Base-by-base conservation (phyloP, 495 filamentous ascomycete genomes). In the Lophium mytilinum region DNA sequence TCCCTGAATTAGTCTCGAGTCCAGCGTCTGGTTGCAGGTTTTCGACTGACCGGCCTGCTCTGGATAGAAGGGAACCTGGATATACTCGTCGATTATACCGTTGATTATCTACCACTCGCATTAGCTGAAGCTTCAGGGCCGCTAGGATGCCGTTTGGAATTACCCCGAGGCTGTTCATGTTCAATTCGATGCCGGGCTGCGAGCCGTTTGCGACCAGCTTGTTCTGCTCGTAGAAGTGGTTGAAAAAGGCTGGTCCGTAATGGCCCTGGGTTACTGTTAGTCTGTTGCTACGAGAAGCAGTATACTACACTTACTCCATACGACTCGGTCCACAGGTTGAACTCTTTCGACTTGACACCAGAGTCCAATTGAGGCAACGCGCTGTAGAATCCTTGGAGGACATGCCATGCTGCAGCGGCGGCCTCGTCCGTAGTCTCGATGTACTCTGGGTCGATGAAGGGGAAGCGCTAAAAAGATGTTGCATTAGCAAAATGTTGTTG, bases 1-100 rank as follows among this genome's bases (percentile, higher is more conserved):
- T 30, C 24, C 24, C 24, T 30, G 3, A 30, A 30, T 30, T 30
- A 30, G 24, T 30, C 24, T 30, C 24, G 6, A 2, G 6, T 6
- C 6, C 6, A 2, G 6, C 24, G 6, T 30, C 2, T 30, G 24
- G 24, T 2, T 6, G 24, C 24, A 30, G 24, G 6, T 30, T 2
- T 6, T 30, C 6, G 24, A 30, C 24, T 30, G 24, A 30, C 24
- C 76, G 12, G 84, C 84, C 68, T 88, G 83, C 14, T 76, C 67
- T 1, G 85, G 79, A 62, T 90, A 92, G 46, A 72, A 79, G 1
- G 81, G 78, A 10, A 73, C 77, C 71, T 92, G 86, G 9, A 83
- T 76, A n/a, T 82, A 65, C 48, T 82, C 77, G 68, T 94, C 88
- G 48, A 92, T 75, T 58, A 89, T 90, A 37, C 86, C 88, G 66